Conservation (phyloP, 192 early-diverging fungal species). For the Phycomyces blakesleeanus region DNA sequence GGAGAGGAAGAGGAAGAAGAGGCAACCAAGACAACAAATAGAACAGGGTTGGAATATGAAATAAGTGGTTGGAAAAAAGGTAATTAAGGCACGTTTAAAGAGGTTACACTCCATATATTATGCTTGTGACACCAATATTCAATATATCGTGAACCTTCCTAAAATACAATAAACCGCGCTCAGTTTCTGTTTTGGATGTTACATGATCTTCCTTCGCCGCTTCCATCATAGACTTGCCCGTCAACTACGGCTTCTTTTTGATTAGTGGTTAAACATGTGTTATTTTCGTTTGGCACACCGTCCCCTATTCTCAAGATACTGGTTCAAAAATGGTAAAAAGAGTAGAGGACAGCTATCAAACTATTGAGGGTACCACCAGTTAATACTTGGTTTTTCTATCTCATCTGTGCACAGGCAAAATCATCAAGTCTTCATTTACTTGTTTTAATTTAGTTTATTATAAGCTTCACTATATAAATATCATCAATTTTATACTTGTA, state of each 20-base stretch:
- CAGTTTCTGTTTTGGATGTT: background rate
- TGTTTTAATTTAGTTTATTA: too few relatives aligned
- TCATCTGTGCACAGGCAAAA: too few relatives aligned
- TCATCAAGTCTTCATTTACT: too few relatives aligned
- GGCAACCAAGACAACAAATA: background rate
- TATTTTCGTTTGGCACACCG: background rate
- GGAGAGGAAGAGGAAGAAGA: conserved; percentile 5
- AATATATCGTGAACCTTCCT: conserved; percentile 2
- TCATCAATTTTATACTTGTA: too few relatives aligned
- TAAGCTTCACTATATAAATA: background rate
- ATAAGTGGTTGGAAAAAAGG: background rate
- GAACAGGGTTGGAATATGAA: background rate
- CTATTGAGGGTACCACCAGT: too few relatives aligned
- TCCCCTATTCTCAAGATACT: background rate
- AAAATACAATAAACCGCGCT: background rate
- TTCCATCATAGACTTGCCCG: background rate
- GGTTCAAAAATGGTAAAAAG: background rate
- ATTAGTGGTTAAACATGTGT: background rate
- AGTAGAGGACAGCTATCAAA: too few relatives aligned
- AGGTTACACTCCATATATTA: conserved; percentile 21
- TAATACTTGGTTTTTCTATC: too few relatives aligned
- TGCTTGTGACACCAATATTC: conserved; percentile 1
- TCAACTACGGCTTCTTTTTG: background rate
- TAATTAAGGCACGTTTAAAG: conserved; percentile 10
- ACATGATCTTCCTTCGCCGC: background rate